Evolutionary conservation across 2,329 filamentous ascomycete species (phyloP).

Genomic region (Lachnum nothofagi): DNA sequence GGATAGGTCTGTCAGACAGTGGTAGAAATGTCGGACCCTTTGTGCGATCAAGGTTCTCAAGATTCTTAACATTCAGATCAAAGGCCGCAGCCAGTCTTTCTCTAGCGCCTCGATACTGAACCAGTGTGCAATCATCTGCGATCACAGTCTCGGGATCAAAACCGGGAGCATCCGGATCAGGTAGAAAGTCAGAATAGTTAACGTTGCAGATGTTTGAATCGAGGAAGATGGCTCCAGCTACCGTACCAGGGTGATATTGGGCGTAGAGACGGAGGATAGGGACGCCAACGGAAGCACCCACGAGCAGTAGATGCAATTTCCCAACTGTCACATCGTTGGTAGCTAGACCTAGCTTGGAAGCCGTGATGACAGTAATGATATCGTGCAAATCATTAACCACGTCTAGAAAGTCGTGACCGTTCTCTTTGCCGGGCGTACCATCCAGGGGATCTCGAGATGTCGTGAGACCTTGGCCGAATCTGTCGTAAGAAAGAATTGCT

Average conservation of each 20-base stretch:
- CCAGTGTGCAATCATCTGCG: constrained; percentile 27
- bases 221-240: constrained; percentile 30
- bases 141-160: constrained; percentile 25
- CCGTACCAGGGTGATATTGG: constrained; percentile 25
- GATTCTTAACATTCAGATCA: constrained; percentile 28
- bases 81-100: constrained; percentile 28
- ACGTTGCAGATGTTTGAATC: constrained; percentile 33
- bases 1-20: constrained; percentile 26
- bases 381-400: constrained; percentile 30
- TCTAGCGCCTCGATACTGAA: constrained; percentile 29
- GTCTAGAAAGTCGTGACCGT: constrained; percentile 29
- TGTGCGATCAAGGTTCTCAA: constrained; percentile 30
- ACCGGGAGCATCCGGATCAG: constrained; percentile 26
- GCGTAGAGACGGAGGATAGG: constrained; percentile 32
- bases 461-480: constrained; percentile 27
- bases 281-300: constrained; percentile 32
- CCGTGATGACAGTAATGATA: constrained; percentile 23
- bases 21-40: constrained; percentile 27
- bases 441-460: constrained; percentile 23
- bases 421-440: constrained; percentile 23
- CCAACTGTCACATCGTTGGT: constrained; percentile 6
- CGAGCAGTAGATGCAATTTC: constrained; percentile 24
- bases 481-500: constrained; percentile 34
- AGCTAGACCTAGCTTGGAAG: constrained; percentile 10
- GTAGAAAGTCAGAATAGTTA: constrained; percentile 30